Evolutionary conservation across 768 basidiomycete species (phyloP).

Genomic region (Clavaria fumosa): DNA sequence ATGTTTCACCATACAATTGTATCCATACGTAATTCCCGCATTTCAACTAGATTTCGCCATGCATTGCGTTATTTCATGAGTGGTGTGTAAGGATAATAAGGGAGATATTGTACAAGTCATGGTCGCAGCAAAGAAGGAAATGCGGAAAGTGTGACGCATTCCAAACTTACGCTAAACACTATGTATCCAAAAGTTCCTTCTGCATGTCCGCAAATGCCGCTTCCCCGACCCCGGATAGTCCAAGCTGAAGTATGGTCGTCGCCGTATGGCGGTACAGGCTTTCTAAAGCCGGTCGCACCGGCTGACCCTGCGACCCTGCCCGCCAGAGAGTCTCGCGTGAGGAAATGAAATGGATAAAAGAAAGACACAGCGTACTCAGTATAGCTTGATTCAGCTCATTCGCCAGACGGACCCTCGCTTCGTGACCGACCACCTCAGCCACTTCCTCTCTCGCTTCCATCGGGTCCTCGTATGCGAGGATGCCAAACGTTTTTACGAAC

Average conservation of each 20-base stretch:
- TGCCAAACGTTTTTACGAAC: conserved; percentile 61
- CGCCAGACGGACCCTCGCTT: conserved; percentile 48
- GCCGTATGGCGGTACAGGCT: conserved; percentile 62
- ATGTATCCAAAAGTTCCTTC: conserved; percentile 48
- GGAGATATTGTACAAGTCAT: neutral
- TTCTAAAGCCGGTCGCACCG: conserved; percentile 57
- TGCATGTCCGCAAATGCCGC: conserved; percentile 74
- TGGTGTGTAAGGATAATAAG: neutral
- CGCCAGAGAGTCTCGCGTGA: conserved; percentile 5
- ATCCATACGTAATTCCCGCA: conserved; percentile 23
- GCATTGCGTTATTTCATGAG: neutral
- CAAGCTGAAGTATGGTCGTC: conserved; percentile 56
- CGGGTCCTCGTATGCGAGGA: conserved; percentile 71
- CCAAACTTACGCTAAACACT: neutral
- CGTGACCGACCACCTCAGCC: conserved; percentile 52
- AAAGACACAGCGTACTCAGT: conserved; percentile 40
- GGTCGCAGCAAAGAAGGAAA: neutral
- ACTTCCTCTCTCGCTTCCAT: conserved; percentile 47
- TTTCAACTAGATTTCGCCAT: conserved; percentile 12
- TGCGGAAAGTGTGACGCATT: conserved; percentile 9
- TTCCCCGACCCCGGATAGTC: conserved; percentile 51
- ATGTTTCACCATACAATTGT: too few relatives aligned
- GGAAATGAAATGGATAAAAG: neutral
- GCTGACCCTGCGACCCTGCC: conserved; percentile 65
- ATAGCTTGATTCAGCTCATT: conserved; percentile 74